Evolutionary conservation across 345 rosid genomes (phyloP).

Genomic region (Pelargonium nanum): DNA sequence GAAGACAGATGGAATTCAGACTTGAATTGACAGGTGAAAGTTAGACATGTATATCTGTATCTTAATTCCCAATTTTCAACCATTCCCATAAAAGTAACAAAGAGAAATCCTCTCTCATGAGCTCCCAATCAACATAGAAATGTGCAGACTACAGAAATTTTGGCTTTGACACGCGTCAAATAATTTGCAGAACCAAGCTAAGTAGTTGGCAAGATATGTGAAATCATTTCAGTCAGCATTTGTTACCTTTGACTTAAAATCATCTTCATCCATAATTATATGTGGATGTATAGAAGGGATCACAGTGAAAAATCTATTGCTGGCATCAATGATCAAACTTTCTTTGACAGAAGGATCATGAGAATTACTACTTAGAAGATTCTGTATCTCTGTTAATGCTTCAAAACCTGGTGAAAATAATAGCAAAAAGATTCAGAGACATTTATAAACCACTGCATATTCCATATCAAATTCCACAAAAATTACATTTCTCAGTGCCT

Average conservation of each 20-base stretch:
- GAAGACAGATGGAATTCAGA: no score
- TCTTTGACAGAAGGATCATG: constrained; percentile 50
- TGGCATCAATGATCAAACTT: constrained; percentile 76
- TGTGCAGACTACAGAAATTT: not conserved
- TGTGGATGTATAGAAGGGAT: constrained; percentile 91
- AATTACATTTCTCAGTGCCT: not conserved
- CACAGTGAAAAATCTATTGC: constrained; percentile 89
- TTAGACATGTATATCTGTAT: not conserved
- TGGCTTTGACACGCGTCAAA: not conserved
- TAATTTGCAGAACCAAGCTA: no score
- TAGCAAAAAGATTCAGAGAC: not conserved
- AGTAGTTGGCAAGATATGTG: not conserved
- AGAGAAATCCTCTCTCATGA: not conserved
- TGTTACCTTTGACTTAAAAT: constrained; percentile 77
- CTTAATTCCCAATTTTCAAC: not conserved
- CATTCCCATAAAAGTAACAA: not conserved
- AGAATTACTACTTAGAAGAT: constrained; percentile 37
- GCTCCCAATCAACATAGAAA: not conserved
- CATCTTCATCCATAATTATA: constrained; percentile 72
- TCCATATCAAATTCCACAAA: not conserved
- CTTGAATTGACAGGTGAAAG: not conserved
- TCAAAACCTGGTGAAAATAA: constrained; percentile 58
- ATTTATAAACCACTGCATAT: constrained; percentile 3
- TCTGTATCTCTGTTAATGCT: constrained; percentile 83
- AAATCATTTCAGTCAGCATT: not conserved